Percentiles rank a stretch among this genome's conserved stretches.
These are phyloP conservation scores for Sugiyamaella americana DNA, from an alignment of 805 yeast genomes.

Conservation along the genomic window DNA sequence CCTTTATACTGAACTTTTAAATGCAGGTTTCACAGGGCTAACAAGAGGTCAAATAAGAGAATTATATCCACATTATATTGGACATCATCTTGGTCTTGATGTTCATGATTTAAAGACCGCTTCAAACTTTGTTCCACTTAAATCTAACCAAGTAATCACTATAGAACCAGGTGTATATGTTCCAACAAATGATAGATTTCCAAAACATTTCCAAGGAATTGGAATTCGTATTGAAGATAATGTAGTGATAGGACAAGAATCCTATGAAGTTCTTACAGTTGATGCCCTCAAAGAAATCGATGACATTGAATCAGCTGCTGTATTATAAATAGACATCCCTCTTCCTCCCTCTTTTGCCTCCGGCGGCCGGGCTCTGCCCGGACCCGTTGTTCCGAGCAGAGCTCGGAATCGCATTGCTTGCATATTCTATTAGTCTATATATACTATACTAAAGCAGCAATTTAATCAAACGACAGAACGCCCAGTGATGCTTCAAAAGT, in stretches of 20 bases:
- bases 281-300: conserved; percentile 81
- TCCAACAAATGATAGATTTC: conserved; percentile 66
- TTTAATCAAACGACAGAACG: too few relatives aligned
- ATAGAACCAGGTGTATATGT: conserved; percentile 95
- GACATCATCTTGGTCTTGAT: conserved; percentile 91
- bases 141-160: conserved; percentile 77
- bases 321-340: not conserved
- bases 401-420: too few relatives aligned
- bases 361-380: too few relatives aligned
- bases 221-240: conserved; percentile 96
- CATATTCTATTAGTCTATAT: too few relatives aligned
- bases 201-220: conserved; percentile 73
- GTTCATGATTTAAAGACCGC: conserved; percentile 38
- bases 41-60: conserved; percentile 29
- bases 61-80: conserved; percentile 89
- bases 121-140: conserved; percentile 49
- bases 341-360: too few relatives aligned
- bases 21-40: conserved; percentile 55
- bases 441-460: too few relatives aligned
- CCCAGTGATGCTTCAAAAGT: too few relatives aligned
- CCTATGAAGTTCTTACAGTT: conserved; percentile 57
- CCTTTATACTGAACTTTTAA: conserved; percentile 58
- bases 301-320: conserved; percentile 53
- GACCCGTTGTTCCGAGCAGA: too few relatives aligned
- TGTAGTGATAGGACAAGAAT: conserved; percentile 63